Conservation (phyloP, 2,329 filamentous ascomycete genomes). For the Myotisia sp. region DNA sequence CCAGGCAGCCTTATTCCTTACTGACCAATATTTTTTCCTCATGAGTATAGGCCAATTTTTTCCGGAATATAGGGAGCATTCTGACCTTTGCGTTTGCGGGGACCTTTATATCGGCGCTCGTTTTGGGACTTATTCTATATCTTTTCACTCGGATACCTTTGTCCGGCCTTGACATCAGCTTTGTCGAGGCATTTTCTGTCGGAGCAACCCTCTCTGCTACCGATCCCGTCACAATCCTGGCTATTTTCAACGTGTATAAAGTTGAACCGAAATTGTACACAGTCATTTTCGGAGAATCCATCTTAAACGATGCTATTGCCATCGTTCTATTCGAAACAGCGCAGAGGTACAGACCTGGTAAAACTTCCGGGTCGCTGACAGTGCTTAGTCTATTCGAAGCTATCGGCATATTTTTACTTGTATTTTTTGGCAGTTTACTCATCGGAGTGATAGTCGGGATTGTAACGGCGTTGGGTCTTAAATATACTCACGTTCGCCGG, state of each 20-base stretch:
- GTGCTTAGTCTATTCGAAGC: constrained; percentile 77
- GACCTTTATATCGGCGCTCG: constrained; percentile 92
- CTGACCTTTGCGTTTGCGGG: constrained; percentile 94
- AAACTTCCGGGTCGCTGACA: constrained; percentile 54
- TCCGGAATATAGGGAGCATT: constrained; percentile 93
- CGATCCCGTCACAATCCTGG: constrained; percentile 91
- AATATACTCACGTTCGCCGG: constrained; percentile 84
- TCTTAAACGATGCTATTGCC: constrained; percentile 93
- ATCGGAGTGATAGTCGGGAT: constrained; percentile 83
- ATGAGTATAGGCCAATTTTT: constrained; percentile 64
- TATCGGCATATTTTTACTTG: constrained; percentile 83
- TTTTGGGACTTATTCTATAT: constrained; percentile 77
- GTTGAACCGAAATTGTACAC: constrained; percentile 98
- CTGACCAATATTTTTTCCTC: constrained; percentile 1
- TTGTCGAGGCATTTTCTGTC: constrained; percentile 91
- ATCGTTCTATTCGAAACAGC: constrained; percentile 98
- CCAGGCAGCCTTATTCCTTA: not conserved
- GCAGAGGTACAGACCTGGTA: constrained; percentile 72
- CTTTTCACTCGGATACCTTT: constrained; percentile 78
- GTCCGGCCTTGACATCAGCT: constrained; percentile 71
- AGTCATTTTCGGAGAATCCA: constrained; percentile 96
- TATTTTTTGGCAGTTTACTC: constrained; percentile 87
- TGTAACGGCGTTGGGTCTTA: constrained; percentile 70
- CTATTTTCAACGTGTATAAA: constrained; percentile 99
- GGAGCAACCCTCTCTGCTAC: constrained; percentile 93